Conservation (phyloP, 345 rosid species). For the Fremontodendron californicum region DNA sequence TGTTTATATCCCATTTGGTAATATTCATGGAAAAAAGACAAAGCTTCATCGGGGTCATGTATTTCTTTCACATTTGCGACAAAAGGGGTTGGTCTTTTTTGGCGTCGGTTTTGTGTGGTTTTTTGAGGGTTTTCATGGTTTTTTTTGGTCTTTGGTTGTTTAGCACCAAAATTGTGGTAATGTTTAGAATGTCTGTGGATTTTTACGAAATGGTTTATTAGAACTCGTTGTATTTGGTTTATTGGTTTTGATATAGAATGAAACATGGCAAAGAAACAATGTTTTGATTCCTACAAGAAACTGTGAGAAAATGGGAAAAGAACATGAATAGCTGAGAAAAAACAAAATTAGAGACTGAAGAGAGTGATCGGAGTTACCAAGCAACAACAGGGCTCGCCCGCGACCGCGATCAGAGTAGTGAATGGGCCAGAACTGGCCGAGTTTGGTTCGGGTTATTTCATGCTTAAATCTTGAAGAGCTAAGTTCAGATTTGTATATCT, state of each 20-base stretch:
- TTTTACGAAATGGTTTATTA: not conserved
- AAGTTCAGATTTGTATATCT: not conserved
- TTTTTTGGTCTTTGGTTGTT: slow-evolving; percentile 32
- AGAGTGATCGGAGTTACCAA: not conserved
- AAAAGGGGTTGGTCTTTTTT: slow-evolving; percentile 38
- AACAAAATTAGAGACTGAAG: too few relatives aligned
- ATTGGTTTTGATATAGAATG: slow-evolving; percentile 8
- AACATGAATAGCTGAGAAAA: not conserved
- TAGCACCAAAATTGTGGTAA: slow-evolving; percentile 25
- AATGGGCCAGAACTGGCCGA: not conserved
- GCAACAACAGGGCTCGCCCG: not conserved
- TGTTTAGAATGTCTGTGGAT: slow-evolving; percentile 7
- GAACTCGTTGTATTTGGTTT: not conserved
- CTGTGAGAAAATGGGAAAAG: not conserved
- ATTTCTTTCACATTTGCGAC: slow-evolving; percentile 47
- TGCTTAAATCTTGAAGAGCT: not conserved
- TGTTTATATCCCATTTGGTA: slow-evolving; percentile 58
- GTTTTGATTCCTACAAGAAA: not conserved
- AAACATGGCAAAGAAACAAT: slow-evolving; percentile 20
- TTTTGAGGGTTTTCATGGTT: slow-evolving; percentile 27
- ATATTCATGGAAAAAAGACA: slow-evolving; percentile 60
- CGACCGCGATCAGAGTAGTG: not conserved
- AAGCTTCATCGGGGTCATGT: slow-evolving; percentile 53
- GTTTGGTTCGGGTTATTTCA: not conserved
- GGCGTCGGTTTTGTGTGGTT: slow-evolving; percentile 26